phyloP scores from a whole-genome alignment of 2,329 filamentous ascomycete species.

The Neophaeococcomyces aloes region DNA sequence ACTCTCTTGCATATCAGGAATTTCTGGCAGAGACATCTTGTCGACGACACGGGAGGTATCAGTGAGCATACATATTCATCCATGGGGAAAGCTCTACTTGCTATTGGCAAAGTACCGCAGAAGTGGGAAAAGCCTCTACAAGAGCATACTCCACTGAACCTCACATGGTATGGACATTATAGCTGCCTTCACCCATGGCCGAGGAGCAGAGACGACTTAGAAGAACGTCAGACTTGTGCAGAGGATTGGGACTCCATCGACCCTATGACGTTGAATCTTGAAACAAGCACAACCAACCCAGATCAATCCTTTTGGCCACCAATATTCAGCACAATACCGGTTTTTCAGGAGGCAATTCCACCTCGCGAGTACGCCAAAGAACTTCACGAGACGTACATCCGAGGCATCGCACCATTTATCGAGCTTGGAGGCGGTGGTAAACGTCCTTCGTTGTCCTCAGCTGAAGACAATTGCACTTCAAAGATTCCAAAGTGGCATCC shows the following conservation, averaged over 20 bases:
- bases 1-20: slow-evolving; percentile 31
- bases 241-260: slow-evolving; percentile 22
- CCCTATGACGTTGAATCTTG: slow-evolving; percentile 18
- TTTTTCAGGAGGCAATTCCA: slow-evolving; percentile 15
- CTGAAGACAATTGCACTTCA: background rate
- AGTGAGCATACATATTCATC: slow-evolving; percentile 17
- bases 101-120: slow-evolving; percentile 11
- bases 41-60: slow-evolving; percentile 17
- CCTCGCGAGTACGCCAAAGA: background rate
- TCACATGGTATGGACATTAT: slow-evolving; percentile 20
- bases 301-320: slow-evolving; percentile 16
- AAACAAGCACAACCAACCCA: slow-evolving; percentile 9
- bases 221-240: slow-evolving; percentile 29
- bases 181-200: slow-evolving; percentile 29
- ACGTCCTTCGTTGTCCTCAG: background rate
- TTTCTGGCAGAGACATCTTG: slow-evolving; percentile 34
- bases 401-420: slow-evolving; percentile 19
- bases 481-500: slow-evolving; percentile 16
- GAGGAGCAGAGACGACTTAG: slow-evolving; percentile 16
- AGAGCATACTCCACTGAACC: slow-evolving; percentile 1
- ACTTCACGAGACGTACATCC: slow-evolving; percentile 9
- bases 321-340: slow-evolving; percentile 16
- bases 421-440: background rate
- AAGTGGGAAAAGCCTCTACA: slow-evolving; percentile 15
- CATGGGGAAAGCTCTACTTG: slow-evolving; percentile 15